phyloP scores from a whole-genome alignment of 371 early-diverging fungal species.

The Saksenaea vasiformis region DNA sequence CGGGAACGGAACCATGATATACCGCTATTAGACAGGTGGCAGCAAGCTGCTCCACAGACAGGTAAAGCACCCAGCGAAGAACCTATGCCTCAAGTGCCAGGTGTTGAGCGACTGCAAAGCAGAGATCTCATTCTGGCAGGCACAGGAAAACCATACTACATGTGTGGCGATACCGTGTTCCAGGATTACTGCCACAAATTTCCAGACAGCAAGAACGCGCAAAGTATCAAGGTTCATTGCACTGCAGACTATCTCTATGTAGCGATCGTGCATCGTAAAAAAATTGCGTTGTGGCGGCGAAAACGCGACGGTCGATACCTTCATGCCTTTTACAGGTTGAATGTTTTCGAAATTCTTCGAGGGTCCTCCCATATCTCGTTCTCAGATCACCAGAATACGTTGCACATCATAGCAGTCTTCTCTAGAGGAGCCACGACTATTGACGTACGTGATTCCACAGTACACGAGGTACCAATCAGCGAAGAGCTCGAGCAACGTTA shows the following conservation, averaged over 20 bases:
- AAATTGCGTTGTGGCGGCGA: constrained; percentile 44
- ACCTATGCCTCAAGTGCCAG: background rate
- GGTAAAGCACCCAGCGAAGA: constrained; percentile 13
- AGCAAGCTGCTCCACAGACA: constrained; percentile 18
- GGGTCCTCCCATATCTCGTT: constrained; percentile 38
- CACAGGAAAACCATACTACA: constrained; percentile 23
- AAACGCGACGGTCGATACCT: constrained; percentile 16
- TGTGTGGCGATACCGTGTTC: constrained; percentile 22
- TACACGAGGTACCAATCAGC: constrained; percentile 34
- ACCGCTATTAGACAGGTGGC: constrained; percentile 22
- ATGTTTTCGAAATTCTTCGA: constrained; percentile 44
- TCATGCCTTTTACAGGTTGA: constrained; percentile 30
- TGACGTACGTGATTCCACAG: constrained; percentile 37
- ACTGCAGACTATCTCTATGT: constrained; percentile 39
- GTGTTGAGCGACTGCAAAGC: background rate
- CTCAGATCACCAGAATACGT: constrained; percentile 44
- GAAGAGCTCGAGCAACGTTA: constrained; percentile 25
- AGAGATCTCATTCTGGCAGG: constrained; percentile 12
- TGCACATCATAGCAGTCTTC: constrained; percentile 42
- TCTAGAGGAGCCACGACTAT: constrained; percentile 41
- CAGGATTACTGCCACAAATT: constrained; percentile 44
- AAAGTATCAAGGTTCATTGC: constrained; percentile 30
- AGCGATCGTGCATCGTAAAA: constrained; percentile 33
- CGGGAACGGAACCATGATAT: constrained; percentile 18
- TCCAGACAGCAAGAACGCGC: constrained; percentile 35